A percentile compares a stretch with the other conserved stretches of the same genome.
These are phyloP conservation scores for Cladophialophora immunda DNA, from an alignment of 2,329 filamentous ascomycete genomes.

Conservation along the genomic window DNA sequence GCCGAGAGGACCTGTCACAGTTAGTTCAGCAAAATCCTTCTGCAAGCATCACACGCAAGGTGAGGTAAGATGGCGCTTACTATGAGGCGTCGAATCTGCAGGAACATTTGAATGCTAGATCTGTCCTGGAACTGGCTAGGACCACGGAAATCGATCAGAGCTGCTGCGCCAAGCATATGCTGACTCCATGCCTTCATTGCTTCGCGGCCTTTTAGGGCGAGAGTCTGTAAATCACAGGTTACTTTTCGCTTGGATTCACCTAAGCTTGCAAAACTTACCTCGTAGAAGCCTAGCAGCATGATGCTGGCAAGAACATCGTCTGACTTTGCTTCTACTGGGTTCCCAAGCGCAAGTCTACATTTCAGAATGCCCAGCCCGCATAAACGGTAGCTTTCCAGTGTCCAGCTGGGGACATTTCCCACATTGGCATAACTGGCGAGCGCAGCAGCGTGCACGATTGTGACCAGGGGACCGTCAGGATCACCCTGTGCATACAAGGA, in stretches of 20 bases:
- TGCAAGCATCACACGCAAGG: neutral
- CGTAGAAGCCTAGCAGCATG: slow-evolving; percentile 6
- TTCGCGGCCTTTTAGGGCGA: slow-evolving; percentile 1
- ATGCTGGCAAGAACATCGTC: slow-evolving; percentile 10
- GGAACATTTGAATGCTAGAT: slow-evolving; percentile 16
- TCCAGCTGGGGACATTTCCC: slow-evolving; percentile 2
- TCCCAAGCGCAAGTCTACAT: slow-evolving; percentile 6
- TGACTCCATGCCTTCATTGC: slow-evolving; percentile 10
- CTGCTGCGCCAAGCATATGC: slow-evolving; percentile 15
- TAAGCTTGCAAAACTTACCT: neutral
- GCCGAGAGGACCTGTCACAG: neutral
- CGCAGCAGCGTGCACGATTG: slow-evolving; percentile 8
- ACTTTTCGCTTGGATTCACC: neutral
- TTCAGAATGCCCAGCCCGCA: slow-evolving; percentile 11
- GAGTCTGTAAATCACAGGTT: neutral
- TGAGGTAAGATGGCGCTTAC: neutral
- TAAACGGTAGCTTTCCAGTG: slow-evolving; percentile 8
- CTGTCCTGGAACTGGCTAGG: slow-evolving; percentile 3
- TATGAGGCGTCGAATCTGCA: slow-evolving; percentile 10
- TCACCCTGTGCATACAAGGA: neutral
- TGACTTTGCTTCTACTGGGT: slow-evolving; percentile 6
- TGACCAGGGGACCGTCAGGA: slow-evolving; percentile 3
- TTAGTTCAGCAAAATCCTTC: neutral
- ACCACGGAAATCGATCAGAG: slow-evolving; percentile 6
- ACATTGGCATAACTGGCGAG: slow-evolving; percentile 8